Percentiles rank a stretch among this genome's conserved stretches.
Evolutionary conservation across 2,329 filamentous ascomycete genomes (phyloP).

Genomic region (Beauveria bassiana): DNA sequence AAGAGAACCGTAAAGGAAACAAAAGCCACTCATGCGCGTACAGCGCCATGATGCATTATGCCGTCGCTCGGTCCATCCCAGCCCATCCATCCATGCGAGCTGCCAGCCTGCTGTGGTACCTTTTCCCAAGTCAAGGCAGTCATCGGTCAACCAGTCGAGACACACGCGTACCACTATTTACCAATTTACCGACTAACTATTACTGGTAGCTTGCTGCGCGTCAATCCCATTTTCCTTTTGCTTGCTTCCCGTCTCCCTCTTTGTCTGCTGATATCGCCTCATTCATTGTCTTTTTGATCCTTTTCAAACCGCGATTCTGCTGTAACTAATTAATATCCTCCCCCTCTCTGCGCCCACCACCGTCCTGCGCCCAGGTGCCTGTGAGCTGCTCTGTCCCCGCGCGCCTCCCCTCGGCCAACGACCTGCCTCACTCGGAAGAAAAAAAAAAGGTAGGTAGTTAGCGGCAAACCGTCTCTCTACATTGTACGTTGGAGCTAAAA

Average conservation of each 20-base stretch:
- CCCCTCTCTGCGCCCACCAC: background rate
- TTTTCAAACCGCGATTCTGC: background rate
- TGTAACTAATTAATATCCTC: background rate
- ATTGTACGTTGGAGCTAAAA: background rate
- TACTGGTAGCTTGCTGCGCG: background rate
- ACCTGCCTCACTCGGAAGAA: background rate
- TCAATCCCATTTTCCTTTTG: background rate
- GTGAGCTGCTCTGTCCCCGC: background rate
- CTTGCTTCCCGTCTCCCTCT: constrained; percentile 1
- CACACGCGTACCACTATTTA: too few relatives aligned
- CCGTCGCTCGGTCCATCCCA: too few relatives aligned
- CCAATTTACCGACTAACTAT: too few relatives aligned
- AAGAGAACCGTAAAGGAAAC: too few relatives aligned
- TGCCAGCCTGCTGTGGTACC: too few relatives aligned
- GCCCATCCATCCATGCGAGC: too few relatives aligned
- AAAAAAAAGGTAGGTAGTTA: background rate
- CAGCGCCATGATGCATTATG: too few relatives aligned
- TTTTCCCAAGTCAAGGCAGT: too few relatives aligned
- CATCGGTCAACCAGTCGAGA: too few relatives aligned
- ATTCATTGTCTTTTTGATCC: background rate
- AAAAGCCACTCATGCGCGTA: too few relatives aligned
- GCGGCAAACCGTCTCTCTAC: background rate
- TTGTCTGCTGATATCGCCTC: background rate
- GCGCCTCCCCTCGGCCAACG: background rate
- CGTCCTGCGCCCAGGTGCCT: background rate